Evolutionary conservation across 805 yeast genomes (phyloP).

Genomic region (Lipomyces yamanashiensis): DNA sequence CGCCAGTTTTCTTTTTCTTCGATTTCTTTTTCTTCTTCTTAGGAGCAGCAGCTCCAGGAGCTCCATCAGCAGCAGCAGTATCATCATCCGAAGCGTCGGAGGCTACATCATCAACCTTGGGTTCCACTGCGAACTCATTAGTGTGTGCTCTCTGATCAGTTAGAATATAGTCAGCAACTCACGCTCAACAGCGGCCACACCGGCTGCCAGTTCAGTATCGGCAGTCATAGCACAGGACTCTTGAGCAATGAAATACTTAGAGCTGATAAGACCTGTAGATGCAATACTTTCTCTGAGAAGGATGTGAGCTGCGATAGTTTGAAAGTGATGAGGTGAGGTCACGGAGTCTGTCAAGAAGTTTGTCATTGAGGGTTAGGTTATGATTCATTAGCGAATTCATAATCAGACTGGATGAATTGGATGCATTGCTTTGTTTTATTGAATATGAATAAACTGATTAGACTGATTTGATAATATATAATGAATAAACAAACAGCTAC

Average conservation of each 20-base stretch:
- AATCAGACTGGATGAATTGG: too few species aligned
- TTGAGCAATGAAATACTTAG: neutral
- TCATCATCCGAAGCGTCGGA: slow-evolving; percentile 46
- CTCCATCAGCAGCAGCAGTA: slow-evolving; percentile 38
- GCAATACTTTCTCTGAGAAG: too few species aligned
- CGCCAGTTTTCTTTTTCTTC: slow-evolving; percentile 44
- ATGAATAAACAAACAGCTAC: neutral
- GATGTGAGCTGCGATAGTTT: too few species aligned
- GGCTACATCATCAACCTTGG: slow-evolving; percentile 43
- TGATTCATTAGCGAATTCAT: too few species aligned
- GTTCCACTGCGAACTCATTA: slow-evolving; percentile 16
- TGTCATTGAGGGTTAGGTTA: too few species aligned
- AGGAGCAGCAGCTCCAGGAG: slow-evolving; percentile 47
- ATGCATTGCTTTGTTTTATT: too few species aligned
- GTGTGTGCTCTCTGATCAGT: neutral
- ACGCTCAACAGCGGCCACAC: slow-evolving; percentile 12
- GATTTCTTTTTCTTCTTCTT: slow-evolving; percentile 58
- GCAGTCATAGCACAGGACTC: slow-evolving; percentile 8
- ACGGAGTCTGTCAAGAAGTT: too few species aligned
- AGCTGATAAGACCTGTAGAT: neutral
- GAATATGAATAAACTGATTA: neutral
- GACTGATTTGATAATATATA: neutral
- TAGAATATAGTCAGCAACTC: neutral
- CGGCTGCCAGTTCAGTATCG: slow-evolving; percentile 11
- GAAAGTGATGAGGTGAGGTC: too few species aligned